These are phyloP conservation scores for Tuber umbilicatum DNA, from an alignment of 495 filamentous ascomycete genomes.

Conservation along the genomic window DNA sequence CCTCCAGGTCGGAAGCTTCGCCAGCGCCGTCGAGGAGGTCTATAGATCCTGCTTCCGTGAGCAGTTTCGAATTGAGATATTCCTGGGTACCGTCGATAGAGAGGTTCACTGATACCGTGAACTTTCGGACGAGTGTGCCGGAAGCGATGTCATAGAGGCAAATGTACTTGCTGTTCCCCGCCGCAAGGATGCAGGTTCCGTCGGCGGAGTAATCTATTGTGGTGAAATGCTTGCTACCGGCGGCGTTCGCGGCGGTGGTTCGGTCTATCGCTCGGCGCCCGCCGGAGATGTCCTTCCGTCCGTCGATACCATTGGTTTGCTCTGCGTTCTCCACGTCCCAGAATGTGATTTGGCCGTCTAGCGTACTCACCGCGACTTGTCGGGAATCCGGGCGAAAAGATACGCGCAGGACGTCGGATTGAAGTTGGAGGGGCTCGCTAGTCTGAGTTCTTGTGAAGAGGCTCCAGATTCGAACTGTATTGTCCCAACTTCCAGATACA, in stretches of 20 bases:
- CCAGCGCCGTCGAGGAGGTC: conserved; percentile 78
- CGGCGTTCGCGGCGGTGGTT: conserved; percentile 78
- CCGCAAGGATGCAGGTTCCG: conserved; percentile 80
- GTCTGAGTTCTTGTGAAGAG: conserved; percentile 91
- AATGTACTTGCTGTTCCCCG: conserved; percentile 93
- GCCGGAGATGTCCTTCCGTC: conserved; percentile 84
- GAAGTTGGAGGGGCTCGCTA: conserved; percentile 82
- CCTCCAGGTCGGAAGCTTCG: conserved; percentile 81
- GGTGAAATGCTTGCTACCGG: conserved; percentile 82
- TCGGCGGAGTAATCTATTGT: conserved; percentile 85
- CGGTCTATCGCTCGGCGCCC: conserved; percentile 81
- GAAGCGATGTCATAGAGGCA: conserved; percentile 88
- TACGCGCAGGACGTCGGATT: conserved; percentile 81
- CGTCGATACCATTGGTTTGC: conserved; percentile 74
- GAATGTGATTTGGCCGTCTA: conserved; percentile 91
- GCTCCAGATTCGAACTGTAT: conserved; percentile 88
- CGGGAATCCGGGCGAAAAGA: conserved; percentile 83
- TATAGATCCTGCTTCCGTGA: conserved; percentile 83
- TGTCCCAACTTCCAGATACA: conserved; percentile 90
- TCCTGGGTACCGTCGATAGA: conserved; percentile 93
- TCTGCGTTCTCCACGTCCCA: conserved; percentile 85
- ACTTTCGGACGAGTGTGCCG: conserved; percentile 86
- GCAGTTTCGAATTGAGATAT: conserved; percentile 80
- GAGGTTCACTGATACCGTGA: conserved; percentile 85
- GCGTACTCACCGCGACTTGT: conserved; percentile 81